phyloP scores from a whole-genome alignment of 1,284 basidiomycete species.

The Melampsora abietis-canadensis region DNA sequence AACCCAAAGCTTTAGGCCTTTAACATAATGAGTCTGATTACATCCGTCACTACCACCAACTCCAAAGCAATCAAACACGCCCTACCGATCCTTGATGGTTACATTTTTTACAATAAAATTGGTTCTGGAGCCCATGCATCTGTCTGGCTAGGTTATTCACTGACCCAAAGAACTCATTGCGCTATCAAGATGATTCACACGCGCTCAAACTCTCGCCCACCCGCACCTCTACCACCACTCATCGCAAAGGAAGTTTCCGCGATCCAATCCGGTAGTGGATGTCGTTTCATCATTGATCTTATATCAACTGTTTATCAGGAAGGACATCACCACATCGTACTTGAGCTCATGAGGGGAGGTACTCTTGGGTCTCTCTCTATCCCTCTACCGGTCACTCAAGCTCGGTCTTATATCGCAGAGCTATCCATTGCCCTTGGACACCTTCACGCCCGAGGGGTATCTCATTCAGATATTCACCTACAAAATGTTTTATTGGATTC shows the following conservation, averaged over 20 bases:
- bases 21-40: too few species aligned
- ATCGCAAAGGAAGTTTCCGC: not conserved
- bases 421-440: slow-evolving; percentile 51
- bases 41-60: too few species aligned
- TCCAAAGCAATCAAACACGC: too few species aligned
- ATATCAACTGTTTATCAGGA: not conserved
- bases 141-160: slow-evolving; percentile 1
- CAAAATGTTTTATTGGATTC: slow-evolving; percentile 52
- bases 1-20: too few species aligned
- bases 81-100: not conserved
- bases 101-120: slow-evolving; percentile 1
- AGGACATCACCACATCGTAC: not conserved
- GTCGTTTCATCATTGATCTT: not conserved
- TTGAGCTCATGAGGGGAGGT: not conserved
- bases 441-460: slow-evolving; percentile 49
- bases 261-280: not conserved
- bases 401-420: slow-evolving; percentile 51
- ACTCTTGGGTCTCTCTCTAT: not conserved
- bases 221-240: not conserved
- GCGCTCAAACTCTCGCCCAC: not conserved
- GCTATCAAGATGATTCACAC: not conserved
- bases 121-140: not conserved
- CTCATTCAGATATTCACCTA: slow-evolving; percentile 49
- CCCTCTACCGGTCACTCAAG: slow-evolving; percentile 10
- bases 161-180: not conserved